Conservation (phyloP, 176 grass and related monocot species). For the Aegilops tauschii region DNA sequence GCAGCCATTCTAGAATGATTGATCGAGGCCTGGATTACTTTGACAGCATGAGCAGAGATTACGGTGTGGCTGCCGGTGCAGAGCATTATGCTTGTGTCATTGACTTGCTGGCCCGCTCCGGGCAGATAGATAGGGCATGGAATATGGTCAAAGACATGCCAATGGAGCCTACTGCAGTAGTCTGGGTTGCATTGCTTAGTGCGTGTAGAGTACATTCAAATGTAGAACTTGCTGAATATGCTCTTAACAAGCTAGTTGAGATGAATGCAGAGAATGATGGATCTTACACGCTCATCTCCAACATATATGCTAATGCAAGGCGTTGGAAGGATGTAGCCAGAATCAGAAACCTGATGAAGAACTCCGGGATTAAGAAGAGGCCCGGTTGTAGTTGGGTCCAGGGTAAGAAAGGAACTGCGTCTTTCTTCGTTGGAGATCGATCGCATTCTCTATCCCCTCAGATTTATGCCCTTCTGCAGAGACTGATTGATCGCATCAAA, state of each 20-base stretch:
- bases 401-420: conserved; percentile 66
- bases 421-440: conserved; percentile 85
- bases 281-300: conserved; percentile 87
- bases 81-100: conserved; percentile 87
- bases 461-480: conserved; percentile 69
- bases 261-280: conserved; percentile 71
- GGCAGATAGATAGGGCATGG: conserved; percentile 71
- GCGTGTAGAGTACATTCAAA: conserved; percentile 80
- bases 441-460: conserved; percentile 61
- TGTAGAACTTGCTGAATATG: conserved; percentile 86
- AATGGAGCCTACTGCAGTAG: conserved; percentile 65
- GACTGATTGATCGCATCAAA: conserved; percentile 68
- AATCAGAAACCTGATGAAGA: conserved; percentile 69
- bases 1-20: conserved; percentile 86
- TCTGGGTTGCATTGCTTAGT: conserved; percentile 79
- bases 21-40: conserved; percentile 72
- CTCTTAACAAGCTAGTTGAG: conserved; percentile 54
- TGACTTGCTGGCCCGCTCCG: conserved; percentile 75
- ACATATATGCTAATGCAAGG: conserved; percentile 80
- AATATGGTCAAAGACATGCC: conserved; percentile 70
- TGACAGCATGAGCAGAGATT: conserved; percentile 57
- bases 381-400: conserved; percentile 92
- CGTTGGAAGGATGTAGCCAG: conserved; percentile 79
- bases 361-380: conserved; percentile 70
- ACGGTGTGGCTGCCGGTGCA: conserved; percentile 53